Base-by-base conservation (phyloP, 805 yeast genomes). In the Suhomyces tanzawaensis region DNA sequence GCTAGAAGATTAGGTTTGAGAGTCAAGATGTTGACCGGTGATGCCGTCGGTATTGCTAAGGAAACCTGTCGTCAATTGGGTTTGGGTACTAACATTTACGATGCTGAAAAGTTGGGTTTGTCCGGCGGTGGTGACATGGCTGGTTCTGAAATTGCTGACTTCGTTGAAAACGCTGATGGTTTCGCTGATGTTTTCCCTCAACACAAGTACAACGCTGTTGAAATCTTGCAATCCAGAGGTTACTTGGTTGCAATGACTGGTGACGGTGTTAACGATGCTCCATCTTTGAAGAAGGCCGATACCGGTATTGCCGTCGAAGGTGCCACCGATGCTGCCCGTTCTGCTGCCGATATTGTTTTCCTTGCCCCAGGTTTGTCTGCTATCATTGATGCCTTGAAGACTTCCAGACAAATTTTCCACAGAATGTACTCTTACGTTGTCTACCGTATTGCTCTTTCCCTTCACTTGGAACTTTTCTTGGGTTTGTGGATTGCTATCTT, bases 211-310 rank as follows among this genome's bases (percentile, higher is more conserved):
- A 86, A 83, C 66, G 95, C 90, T 61, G 96, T 88, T 71, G 95
- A 87, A 76, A 86, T 87, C 66, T 79, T 88, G 71, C 96, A 88
- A 78, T 79, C 82, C 68, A 83, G 95, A 80, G 96, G 96, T 73
- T 87, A 85, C 82, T 79, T 88, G 74, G 95, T 89, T 74, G 96
- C 96, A 72, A 88, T 88, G 96, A 88, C 96, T 77, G 96, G 96
- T 85, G 96, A 88, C 68, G 96, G 96, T 86, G 96, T 88, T 66
- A 88, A 88, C 78, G 96, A 88, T 74, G 95, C 96, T 60, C 96
- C 96, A 62, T 88, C 96, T 51, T 80, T 88, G 74, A 88, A 88
- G 88, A 88, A 88, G 80, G 95, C 69, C 51, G 74, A 69, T 60
- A 69, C 74, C 47, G 97, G 97, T 83, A 89, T 89, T 77, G 96